Percentiles rank a stretch among this genome's conserved stretches.
Evolutionary conservation across 768 basidiomycete species (phyloP).

Genomic region (Strobilomyces dryophilus): DNA sequence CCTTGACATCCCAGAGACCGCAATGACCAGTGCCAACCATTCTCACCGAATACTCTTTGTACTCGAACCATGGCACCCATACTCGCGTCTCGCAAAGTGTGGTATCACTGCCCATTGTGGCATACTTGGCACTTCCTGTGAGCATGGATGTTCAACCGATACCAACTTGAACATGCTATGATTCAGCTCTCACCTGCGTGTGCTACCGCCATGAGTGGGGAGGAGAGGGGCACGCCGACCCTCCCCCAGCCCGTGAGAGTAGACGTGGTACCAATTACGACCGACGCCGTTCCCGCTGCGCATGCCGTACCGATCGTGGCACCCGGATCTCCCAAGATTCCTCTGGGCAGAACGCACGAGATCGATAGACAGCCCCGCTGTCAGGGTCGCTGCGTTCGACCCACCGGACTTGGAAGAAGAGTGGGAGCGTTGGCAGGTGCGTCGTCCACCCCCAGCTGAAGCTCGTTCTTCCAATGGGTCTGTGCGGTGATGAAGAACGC

Average conservation of each 20-base stretch:
- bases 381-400: slow-evolving; percentile 10
- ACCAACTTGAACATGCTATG: not conserved
- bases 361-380: slow-evolving; percentile 3
- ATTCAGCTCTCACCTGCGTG: slow-evolving; percentile 5
- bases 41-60: slow-evolving; percentile 19
- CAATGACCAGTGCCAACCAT: not conserved
- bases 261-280: slow-evolving; percentile 8
- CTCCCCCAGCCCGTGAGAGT: not conserved
- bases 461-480: slow-evolving; percentile 13
- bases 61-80: slow-evolving; percentile 21
- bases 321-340: slow-evolving; percentile 22
- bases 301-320: slow-evolving; percentile 14
- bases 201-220: slow-evolving; percentile 10
- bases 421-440: slow-evolving; percentile 6
- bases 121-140: slow-evolving; percentile 11
- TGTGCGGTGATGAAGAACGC: slow-evolving; percentile 17
- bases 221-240: not conserved
- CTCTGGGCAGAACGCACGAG: slow-evolving; percentile 10
- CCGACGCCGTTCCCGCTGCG: slow-evolving; percentile 16
- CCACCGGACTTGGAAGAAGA: slow-evolving; percentile 13
- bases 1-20: slow-evolving; percentile 17
- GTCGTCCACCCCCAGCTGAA: slow-evolving; percentile 16
- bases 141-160: not conserved
- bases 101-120: not conserved
- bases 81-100: slow-evolving; percentile 16